phyloP scores from a whole-genome alignment of 2,329 filamentous ascomycete species.

The Penicillium psychrosexuale region DNA sequence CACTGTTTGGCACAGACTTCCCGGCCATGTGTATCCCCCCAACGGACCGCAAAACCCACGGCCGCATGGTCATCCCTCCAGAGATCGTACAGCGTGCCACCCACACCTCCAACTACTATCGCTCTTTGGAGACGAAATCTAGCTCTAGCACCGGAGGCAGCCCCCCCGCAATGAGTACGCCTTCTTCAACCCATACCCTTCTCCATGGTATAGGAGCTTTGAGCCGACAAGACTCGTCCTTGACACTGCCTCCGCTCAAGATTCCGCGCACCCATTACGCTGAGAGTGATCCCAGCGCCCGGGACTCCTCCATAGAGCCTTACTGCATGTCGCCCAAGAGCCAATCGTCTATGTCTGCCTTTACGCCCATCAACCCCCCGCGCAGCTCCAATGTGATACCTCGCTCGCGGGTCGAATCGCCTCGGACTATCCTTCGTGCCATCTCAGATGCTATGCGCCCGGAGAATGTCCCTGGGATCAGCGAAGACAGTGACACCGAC shows the following conservation, averaged over 20 bases:
- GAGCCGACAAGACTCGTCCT: not conserved
- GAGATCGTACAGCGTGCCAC: slow-evolving; percentile 55
- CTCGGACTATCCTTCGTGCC: slow-evolving; percentile 24
- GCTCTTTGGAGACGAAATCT: slow-evolving; percentile 28
- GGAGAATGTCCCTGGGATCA: not conserved
- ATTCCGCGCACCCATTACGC: slow-evolving; percentile 25
- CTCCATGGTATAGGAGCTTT: not conserved
- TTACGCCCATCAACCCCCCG: slow-evolving; percentile 45
- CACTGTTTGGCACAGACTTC: slow-evolving; percentile 84
- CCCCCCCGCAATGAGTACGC: not conserved
- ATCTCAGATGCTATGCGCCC: slow-evolving; percentile 11
- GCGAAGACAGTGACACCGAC: slow-evolving; percentile 15
- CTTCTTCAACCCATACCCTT: slow-evolving; percentile 20
- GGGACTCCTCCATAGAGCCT: slow-evolving; percentile 40
- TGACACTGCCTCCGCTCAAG: slow-evolving; percentile 13
- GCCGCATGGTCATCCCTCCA: slow-evolving; percentile 63
- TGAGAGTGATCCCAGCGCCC: slow-evolving; percentile 37
- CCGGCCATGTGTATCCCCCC: slow-evolving; percentile 66
- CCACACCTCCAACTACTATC: slow-evolving; percentile 31
- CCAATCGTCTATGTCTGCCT: slow-evolving; percentile 34
- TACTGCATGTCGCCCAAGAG: slow-evolving; percentile 42
- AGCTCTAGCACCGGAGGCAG: not conserved
- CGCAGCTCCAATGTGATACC: slow-evolving; percentile 21
- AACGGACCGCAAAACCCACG: slow-evolving; percentile 58
- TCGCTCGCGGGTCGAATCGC: slow-evolving; percentile 17